phyloP scores from a whole-genome alignment of 441 rosid species.

The Oxalis stricta region DNA sequence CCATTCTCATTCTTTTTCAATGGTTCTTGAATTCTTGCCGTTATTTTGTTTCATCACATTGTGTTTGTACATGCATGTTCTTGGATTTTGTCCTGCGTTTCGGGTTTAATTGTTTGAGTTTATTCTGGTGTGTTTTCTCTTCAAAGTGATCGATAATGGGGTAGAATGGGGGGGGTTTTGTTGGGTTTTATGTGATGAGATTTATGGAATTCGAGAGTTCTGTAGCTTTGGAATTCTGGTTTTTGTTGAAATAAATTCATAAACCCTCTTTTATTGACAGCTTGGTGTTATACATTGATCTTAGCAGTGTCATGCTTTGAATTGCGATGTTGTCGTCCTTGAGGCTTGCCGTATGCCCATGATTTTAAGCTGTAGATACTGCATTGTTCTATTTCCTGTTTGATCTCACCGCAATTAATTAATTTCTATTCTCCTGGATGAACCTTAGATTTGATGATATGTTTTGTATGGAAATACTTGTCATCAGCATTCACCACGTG shows the following conservation, averaged over 20 bases:
- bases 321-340: background rate
- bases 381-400: too few relatives aligned
- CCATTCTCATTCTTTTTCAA: background rate
- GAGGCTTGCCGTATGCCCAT: background rate
- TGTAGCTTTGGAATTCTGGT: background rate
- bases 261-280: background rate
- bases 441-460: too few relatives aligned
- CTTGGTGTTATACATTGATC: background rate
- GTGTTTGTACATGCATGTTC: slow-evolving; percentile 11
- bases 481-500: too few relatives aligned
- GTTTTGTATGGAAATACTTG: too few relatives aligned
- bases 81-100: slow-evolving; percentile 1
- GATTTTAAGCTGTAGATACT: too few relatives aligned
- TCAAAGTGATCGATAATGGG: too few relatives aligned
- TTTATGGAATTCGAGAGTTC: background rate
- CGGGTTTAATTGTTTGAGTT: background rate
- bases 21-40: slow-evolving; percentile 3
- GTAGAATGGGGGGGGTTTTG: background rate
- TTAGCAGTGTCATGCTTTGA: background rate
- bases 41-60: slow-evolving; percentile 10
- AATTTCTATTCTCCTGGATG: too few relatives aligned
- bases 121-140: background rate
- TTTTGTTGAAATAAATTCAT: background rate
- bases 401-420: too few relatives aligned
- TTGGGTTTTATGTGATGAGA: slow-evolving; percentile 5